Percentiles rank a stretch among this genome's conserved stretches.
These are phyloP conservation scores for Melastoma malabathricum DNA, from an alignment of 345 rosid genomes.

Conservation along the genomic window DNA sequence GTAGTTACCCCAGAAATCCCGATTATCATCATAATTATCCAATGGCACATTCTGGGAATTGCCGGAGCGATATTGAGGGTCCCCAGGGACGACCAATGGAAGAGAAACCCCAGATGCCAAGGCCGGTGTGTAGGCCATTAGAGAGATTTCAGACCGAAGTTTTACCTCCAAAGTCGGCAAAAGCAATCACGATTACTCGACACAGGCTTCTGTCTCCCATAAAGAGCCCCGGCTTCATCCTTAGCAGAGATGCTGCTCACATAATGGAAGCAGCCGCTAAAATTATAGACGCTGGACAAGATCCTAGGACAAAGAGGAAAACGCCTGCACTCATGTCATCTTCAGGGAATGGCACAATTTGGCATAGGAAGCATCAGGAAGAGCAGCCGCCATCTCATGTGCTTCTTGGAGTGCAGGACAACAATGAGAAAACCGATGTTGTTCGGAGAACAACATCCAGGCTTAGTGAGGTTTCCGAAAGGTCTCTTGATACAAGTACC, in stretches of 20 bases:
- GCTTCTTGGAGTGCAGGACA: conserved; percentile 24
- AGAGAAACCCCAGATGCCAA: conserved; percentile 25
- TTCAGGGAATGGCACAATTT: conserved; percentile 50
- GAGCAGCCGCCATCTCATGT: conserved; percentile 34
- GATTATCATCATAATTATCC: conserved; percentile 34
- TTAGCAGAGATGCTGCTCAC: conserved; percentile 67
- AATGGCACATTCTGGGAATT: conserved; percentile 35
- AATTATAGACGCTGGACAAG: conserved; percentile 46
- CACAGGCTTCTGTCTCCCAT: conserved; percentile 91
- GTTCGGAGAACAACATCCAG: conserved; percentile 25
- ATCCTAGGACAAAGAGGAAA: conserved; percentile 26
- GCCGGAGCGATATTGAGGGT: conserved; percentile 33
- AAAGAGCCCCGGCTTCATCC: conserved; percentile 73
- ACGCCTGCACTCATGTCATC: conserved; percentile 34
- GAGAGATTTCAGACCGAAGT: conserved; percentile 91
- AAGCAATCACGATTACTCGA: conserved; percentile 80
- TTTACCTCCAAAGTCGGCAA: conserved; percentile 88
- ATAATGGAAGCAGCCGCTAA: conserved; percentile 96
- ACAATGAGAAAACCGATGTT: conserved; percentile 36
- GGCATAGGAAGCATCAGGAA: conserved; percentile 48
- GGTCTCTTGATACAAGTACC: conserved; percentile 39
- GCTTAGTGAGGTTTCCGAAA: conserved; percentile 30
- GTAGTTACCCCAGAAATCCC: conserved; percentile 29
- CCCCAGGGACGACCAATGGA: conserved; percentile 18
- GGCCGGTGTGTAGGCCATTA: conserved; percentile 44